A percentile compares a stretch with the other conserved stretches of the same genome.
These are phyloP conservation scores for Carex myosuroides DNA, from an alignment of 176 grass and related monocot genomes.

Conservation along the genomic window DNA sequence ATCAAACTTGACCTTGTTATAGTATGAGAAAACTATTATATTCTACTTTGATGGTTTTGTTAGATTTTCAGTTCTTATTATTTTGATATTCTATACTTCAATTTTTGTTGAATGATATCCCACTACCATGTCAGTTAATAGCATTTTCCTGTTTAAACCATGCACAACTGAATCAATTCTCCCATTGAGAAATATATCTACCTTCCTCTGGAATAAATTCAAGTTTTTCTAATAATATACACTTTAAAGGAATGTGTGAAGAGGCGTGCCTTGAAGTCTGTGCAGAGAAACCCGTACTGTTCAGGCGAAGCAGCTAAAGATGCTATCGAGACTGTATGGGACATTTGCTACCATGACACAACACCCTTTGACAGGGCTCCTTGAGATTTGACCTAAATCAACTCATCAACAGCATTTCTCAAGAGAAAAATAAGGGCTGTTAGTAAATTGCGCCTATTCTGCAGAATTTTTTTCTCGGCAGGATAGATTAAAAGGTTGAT, in stretches of 20 bases:
- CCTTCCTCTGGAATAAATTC: not conserved
- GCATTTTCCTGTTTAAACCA: not conserved
- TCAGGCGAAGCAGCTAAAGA: constrained; percentile 62
- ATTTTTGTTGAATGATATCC: not conserved
- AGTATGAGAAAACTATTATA: not conserved
- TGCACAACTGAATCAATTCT: not conserved
- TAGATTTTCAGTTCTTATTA: not conserved
- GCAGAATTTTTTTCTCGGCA: not conserved
- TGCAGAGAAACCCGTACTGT: constrained; percentile 60
- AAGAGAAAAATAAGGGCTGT: not conserved
- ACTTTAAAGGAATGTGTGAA: constrained; percentile 69
- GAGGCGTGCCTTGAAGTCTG: constrained; percentile 60
- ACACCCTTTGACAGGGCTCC: constrained; percentile 81
- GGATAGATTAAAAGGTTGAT: not conserved
- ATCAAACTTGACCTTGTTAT: not conserved
- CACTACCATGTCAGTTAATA: not conserved
- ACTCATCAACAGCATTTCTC: not conserved
- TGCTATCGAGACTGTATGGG: constrained; percentile 81
- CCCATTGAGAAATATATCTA: not conserved
- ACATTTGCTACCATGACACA: constrained; percentile 84
- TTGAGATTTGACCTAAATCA: constrained; percentile 17
- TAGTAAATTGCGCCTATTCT: not conserved
- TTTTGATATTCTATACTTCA: not conserved
- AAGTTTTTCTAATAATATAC: not conserved
- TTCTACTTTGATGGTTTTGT: not conserved